phyloP scores from a whole-genome alignment of 805 yeast species.

The Pichia cabralensis region DNA sequence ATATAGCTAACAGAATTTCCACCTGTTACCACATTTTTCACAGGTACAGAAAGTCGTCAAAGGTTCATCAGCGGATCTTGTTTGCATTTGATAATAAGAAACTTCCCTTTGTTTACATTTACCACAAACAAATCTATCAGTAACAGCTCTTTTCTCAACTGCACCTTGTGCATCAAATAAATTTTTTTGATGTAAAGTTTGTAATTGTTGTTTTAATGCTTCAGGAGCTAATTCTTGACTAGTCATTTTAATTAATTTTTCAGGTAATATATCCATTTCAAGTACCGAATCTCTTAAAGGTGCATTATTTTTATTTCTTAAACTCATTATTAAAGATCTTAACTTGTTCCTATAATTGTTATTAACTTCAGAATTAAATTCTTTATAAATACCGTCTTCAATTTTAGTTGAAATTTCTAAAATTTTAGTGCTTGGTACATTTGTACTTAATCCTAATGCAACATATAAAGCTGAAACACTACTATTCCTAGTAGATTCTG shows the following conservation, averaged over 20 bases:
- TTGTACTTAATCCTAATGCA: conserved; percentile 77
- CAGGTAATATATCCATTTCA: conserved; percentile 55
- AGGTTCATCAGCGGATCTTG: conserved; percentile 98
- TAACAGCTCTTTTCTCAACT: conserved; percentile 87
- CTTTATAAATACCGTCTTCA: conserved; percentile 59
- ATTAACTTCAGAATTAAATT: conserved; percentile 46
- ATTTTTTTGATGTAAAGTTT: conserved; percentile 77
- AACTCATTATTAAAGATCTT: conserved; percentile 77
- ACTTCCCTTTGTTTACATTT: conserved; percentile 97
- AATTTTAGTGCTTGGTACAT: conserved; percentile 39
- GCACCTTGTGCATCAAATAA: conserved; percentile 97
- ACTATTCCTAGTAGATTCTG: conserved; percentile 72
- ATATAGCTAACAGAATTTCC: conserved; percentile 83
- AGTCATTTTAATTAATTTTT: conserved; percentile 63
- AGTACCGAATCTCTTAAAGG: conserved; percentile 64
- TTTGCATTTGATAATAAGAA: conserved; percentile 94
- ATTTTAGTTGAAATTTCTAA: conserved; percentile 57
- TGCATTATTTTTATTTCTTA: conserved; percentile 85
- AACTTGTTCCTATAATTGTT: conserved; percentile 71
- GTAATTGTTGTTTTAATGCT: conserved; percentile 74
- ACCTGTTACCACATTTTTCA: conserved; percentile 93
- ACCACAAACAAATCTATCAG: conserved; percentile 95
- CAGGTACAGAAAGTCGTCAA: conserved; percentile 97
- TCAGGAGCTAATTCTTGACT: conserved; percentile 97
- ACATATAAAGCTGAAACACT: conserved; percentile 79